phyloP scores from a whole-genome alignment of 768 basidiomycete species.

The Collybia mongolica region DNA sequence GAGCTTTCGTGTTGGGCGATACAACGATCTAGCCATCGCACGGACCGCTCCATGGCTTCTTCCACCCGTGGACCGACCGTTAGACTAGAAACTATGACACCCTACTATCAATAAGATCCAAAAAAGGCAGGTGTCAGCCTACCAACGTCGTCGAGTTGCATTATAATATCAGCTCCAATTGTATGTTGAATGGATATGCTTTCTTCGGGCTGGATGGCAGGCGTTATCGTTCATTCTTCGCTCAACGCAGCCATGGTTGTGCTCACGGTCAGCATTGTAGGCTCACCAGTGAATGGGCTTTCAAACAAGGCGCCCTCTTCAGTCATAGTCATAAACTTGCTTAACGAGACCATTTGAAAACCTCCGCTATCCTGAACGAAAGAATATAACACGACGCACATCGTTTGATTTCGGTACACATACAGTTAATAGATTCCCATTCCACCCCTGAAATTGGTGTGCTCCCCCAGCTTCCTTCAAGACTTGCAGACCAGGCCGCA shows the following conservation, averaged over 20 bases:
- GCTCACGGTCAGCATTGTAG: slow-evolving; percentile 82
- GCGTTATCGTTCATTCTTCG: neutral
- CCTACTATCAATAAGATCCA: neutral
- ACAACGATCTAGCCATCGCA: slow-evolving; percentile 90
- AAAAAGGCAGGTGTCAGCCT: slow-evolving; percentile 22
- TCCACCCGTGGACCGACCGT: slow-evolving; percentile 78
- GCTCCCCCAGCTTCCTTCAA: slow-evolving; percentile 78
- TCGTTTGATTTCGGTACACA: slow-evolving; percentile 16
- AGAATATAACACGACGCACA: slow-evolving; percentile 1
- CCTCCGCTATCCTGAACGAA: slow-evolving; percentile 76
- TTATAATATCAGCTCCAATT: slow-evolving; percentile 92
- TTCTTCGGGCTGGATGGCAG: slow-evolving; percentile 70
- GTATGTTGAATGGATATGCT: slow-evolving; percentile 88
- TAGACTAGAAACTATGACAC: slow-evolving; percentile 65
- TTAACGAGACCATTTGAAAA: slow-evolving; percentile 83
- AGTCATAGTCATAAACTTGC: slow-evolving; percentile 82
- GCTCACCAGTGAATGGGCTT: slow-evolving; percentile 84
- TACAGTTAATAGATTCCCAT: slow-evolving; percentile 80
- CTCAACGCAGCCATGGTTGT: slow-evolving; percentile 5
- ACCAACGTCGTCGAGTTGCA: slow-evolving; percentile 94
- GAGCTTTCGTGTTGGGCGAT: slow-evolving; percentile 72
- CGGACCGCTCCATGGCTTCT: slow-evolving; percentile 86
- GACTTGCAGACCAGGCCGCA: slow-evolving; percentile 79
- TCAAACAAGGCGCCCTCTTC: slow-evolving; percentile 87
- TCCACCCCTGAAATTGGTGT: slow-evolving; percentile 91